Evolutionary conservation across 2,329 filamentous ascomycete species (phyloP).

Genomic region (Verticillium alfalfae): DNA sequence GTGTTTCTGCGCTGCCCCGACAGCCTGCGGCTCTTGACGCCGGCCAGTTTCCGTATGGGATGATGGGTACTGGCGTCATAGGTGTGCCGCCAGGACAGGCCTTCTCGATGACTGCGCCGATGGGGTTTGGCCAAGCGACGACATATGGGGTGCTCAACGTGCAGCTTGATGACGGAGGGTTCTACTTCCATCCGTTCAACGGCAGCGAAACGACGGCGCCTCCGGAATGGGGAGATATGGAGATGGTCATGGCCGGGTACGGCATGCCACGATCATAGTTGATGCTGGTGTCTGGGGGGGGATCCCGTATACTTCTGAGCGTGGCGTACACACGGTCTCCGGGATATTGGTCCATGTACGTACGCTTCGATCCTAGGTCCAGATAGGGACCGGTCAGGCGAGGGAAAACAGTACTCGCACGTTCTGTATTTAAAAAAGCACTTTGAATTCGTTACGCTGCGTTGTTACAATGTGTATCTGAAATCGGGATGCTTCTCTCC

Average conservation of each 20-base stretch:
- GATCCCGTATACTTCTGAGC: too few species aligned
- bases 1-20: not conserved
- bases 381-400: not conserved
- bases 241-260: slow-evolving; percentile 1
- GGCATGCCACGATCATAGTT: not conserved
- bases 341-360: not conserved
- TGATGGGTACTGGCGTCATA: not conserved
- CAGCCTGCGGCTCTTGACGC: not conserved
- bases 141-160: not conserved
- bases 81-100: not conserved
- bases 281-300: too few species aligned
- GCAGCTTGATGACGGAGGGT: slow-evolving; percentile 2
- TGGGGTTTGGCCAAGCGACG: not conserved
- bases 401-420: not conserved
- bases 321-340: too few species aligned
- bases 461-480: slow-evolving; percentile 20
- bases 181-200: not conserved
- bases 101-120: not conserved
- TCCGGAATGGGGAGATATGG: slow-evolving; percentile 2
- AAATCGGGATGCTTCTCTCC: slow-evolving; percentile 32
- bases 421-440: not conserved
- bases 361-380: not conserved
- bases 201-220: not conserved
- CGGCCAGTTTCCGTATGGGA: not conserved
- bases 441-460: too few species aligned